phyloP scores from a whole-genome alignment of 306 rosid species.

The Ormosia emarginata region DNA sequence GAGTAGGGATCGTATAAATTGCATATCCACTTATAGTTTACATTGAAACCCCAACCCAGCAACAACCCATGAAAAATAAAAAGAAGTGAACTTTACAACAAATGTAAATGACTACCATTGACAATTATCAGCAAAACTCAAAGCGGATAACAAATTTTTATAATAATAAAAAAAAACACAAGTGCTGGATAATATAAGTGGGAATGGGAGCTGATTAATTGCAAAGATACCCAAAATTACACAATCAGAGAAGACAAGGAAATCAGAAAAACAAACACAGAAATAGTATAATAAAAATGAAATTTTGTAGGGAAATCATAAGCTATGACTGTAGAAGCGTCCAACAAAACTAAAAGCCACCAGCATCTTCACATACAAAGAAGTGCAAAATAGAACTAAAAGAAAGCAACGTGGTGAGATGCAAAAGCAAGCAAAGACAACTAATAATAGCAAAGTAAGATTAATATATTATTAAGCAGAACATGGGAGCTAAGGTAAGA shows the following conservation, averaged over 20 bases:
- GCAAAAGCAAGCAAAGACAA: too few species aligned
- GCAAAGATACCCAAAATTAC: neutral
- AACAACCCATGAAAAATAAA: neutral
- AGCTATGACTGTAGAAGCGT: too few species aligned
- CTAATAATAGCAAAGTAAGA: too few species aligned
- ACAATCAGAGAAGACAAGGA: neutral
- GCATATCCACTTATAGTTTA: neutral
- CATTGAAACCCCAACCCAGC: neutral
- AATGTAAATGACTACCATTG: neutral
- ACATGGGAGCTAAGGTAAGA: too few species aligned
- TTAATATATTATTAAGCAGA: too few species aligned
- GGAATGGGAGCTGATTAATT: neutral
- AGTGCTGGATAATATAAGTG: neutral
- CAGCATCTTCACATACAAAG: too few species aligned
- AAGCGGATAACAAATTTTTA: neutral
- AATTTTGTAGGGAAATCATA: too few species aligned
- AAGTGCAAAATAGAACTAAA: too few species aligned
- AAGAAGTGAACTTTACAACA: neutral
- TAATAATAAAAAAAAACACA: too few species aligned
- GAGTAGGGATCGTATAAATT: neutral
- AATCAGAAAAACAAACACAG: neutral
- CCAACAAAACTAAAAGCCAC: too few species aligned
- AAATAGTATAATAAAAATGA: neutral
- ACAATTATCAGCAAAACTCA: neutral
- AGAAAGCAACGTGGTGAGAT: too few species aligned